phyloP scores from a whole-genome alignment of 495 filamentous ascomycete genomes.

The Penicillium arizonense region DNA sequence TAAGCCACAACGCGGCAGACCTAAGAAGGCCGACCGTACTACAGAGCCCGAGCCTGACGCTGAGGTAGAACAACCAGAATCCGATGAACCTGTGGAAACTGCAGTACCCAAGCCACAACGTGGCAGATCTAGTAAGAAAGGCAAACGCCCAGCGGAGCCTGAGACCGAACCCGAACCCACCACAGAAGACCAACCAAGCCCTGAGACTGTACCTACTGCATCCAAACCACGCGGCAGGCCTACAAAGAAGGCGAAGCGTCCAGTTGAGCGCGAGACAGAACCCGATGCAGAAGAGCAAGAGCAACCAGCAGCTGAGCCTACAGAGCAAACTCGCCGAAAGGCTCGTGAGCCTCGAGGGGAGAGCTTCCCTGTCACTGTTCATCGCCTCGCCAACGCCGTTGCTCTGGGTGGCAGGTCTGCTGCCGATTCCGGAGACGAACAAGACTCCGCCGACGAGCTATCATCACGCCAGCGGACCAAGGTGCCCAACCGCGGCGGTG shows the following conservation, averaged over 20 bases:
- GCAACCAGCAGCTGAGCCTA: constrained; percentile 6
- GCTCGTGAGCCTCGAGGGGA: constrained; percentile 37
- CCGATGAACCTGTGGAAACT: constrained; percentile 1
- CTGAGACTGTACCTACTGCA: background rate
- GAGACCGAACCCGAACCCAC: constrained; percentile 5
- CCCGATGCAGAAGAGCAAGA: constrained; percentile 3
- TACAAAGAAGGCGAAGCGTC: constrained; percentile 13
- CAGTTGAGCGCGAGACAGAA: constrained; percentile 11
- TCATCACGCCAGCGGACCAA: constrained; percentile 30
- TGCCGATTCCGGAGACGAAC: constrained; percentile 26
- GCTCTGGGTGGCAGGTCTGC: constrained; percentile 24
- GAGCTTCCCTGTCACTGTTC: constrained; percentile 45
- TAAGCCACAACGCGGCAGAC: constrained; percentile 5
- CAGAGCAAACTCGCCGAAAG: constrained; percentile 23
- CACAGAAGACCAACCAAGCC: constrained; percentile 1
- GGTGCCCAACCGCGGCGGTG: constrained; percentile 56
- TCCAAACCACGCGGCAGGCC: constrained; percentile 19
- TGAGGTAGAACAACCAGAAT: constrained; percentile 2
- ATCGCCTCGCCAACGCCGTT: constrained; percentile 39
- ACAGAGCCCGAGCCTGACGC: constrained; percentile 10
- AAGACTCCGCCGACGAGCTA: constrained; percentile 36
- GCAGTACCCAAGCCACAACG: constrained; percentile 4
- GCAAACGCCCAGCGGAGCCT: constrained; percentile 1
- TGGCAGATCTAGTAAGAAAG: background rate
- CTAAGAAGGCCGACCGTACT: constrained; percentile 2